phyloP scores from a whole-genome alignment of 192 early-diverging fungal genomes.

The Bifiguratus adelaidae region DNA sequence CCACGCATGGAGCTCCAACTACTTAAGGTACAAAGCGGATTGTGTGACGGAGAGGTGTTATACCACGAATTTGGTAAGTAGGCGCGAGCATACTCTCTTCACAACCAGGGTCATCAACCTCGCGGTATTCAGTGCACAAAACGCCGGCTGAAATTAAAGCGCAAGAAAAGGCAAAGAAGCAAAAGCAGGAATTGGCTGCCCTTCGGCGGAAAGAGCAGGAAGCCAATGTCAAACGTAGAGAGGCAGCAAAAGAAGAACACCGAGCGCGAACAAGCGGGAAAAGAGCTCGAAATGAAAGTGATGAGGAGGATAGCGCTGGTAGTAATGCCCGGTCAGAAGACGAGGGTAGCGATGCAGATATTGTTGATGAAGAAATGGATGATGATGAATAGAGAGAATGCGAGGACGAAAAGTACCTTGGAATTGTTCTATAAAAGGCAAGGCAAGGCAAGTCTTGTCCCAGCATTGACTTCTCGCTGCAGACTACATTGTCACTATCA shows the following conservation, averaged over 20 bases:
- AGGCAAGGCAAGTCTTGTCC: too few species aligned
- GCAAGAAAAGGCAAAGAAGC: constrained; percentile 43
- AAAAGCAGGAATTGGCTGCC: constrained; percentile 51
- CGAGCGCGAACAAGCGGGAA: constrained; percentile 28
- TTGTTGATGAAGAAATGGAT: constrained; percentile 11
- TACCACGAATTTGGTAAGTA: constrained; percentile 74
- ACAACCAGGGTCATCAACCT: background rate
- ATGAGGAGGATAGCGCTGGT: constrained; percentile 4
- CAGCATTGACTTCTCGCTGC: too few species aligned
- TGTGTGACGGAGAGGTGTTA: constrained; percentile 90
- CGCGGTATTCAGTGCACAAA: constrained; percentile 43
- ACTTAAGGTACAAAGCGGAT: constrained; percentile 79
- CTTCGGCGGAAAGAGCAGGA: constrained; percentile 72
- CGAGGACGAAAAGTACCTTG: background rate
- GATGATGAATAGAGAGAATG: background rate
- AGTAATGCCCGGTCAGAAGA: background rate
- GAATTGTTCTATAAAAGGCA: too few species aligned
- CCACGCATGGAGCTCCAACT: constrained; percentile 81
- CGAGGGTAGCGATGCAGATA: constrained; percentile 1
- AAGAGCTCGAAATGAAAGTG: background rate
- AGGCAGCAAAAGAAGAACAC: constrained; percentile 47
- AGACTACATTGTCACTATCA: too few species aligned
- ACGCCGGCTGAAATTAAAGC: constrained; percentile 62
- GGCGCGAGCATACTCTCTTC: background rate
- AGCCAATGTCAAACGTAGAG: constrained; percentile 72